Evolutionary conservation across 371 early-diverging fungal genomes (phyloP).

Genomic region (Saksenaea vasiformis): DNA sequence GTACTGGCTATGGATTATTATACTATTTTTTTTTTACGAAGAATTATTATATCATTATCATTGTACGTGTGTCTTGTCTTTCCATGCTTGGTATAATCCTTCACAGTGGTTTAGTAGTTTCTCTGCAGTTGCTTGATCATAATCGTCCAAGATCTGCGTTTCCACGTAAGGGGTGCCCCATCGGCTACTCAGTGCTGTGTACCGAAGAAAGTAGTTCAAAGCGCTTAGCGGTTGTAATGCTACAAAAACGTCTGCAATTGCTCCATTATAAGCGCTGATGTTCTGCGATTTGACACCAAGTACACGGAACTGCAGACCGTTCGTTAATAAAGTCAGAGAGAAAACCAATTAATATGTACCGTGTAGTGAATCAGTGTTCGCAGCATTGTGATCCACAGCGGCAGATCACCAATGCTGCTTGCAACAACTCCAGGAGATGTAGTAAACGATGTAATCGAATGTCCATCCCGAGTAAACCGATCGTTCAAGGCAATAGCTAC

Average conservation of each 20-base stretch:
- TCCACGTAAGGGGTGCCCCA: constrained; percentile 48
- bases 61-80: constrained; percentile 14
- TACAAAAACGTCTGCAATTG: constrained; percentile 51
- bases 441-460: constrained; percentile 45
- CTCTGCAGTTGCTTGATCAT: constrained; percentile 29
- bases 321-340: background rate
- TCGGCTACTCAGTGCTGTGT: constrained; percentile 41
- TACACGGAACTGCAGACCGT: constrained; percentile 37
- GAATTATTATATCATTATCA: background rate
- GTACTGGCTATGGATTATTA: too few relatives aligned
- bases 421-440: constrained; percentile 79
- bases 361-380: constrained; percentile 50
- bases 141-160: constrained; percentile 21
- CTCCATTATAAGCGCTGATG: constrained; percentile 58
- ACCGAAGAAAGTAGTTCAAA: constrained; percentile 51
- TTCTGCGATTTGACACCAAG: constrained; percentile 62
- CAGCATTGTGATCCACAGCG: constrained; percentile 40
- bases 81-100: constrained; percentile 33
- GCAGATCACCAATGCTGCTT: constrained; percentile 60
- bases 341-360: constrained; percentile 25
- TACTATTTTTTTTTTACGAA: too few relatives aligned
- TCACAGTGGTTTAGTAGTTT: constrained; percentile 39
- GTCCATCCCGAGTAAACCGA: constrained; percentile 31
- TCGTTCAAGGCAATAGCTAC: constrained; percentile 57
- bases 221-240: constrained; percentile 43